A percentile compares a stretch with the other conserved stretches of the same genome.
phyloP scores from a whole-genome alignment of 2,329 filamentous ascomycete genomes.

The Paecilomyces sp. region DNA sequence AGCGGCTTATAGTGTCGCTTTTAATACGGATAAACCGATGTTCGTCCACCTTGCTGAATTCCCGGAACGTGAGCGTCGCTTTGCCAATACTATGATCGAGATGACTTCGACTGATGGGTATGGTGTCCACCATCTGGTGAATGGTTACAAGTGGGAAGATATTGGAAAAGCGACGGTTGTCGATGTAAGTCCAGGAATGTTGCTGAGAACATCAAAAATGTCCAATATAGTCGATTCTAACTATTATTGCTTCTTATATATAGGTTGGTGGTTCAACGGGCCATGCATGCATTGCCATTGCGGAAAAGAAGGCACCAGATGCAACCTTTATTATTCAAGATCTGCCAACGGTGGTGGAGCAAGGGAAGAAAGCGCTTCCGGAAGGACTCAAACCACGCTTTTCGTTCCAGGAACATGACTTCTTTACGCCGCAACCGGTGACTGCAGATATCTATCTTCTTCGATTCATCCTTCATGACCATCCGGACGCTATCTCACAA shows the following conservation, averaged over 20 bases:
- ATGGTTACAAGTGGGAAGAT: constrained; percentile 11
- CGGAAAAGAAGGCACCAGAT: constrained; percentile 4
- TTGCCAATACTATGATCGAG: constrained; percentile 9
- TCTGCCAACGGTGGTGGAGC: constrained; percentile 2
- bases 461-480: constrained; percentile 9
- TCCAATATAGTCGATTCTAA: not conserved
- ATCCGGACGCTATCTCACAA: constrained; percentile 6
- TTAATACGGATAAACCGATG: constrained; percentile 7
- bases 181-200: constrained; percentile 8
- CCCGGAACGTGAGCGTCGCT: constrained; percentile 6
- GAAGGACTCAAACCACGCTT: constrained; percentile 3
- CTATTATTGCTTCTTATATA: not conserved
- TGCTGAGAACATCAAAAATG: not conserved
- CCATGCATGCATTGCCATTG: constrained; percentile 5
- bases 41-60: constrained; percentile 4
- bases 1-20: constrained; percentile 6
- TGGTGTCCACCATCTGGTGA: constrained; percentile 9
- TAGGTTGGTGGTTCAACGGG: constrained; percentile 9
- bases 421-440: constrained; percentile 9
- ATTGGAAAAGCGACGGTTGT: constrained; percentile 11
- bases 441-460: constrained; percentile 10
- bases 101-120: constrained; percentile 10
- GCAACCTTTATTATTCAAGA: constrained; percentile 8
- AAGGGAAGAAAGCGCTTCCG: constrained; percentile 5
- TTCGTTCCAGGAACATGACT: constrained; percentile 8